A percentile compares a stretch with the other conserved stretches of the same genome.
These are phyloP conservation scores for Lodderomyces elongisporus DNA, from an alignment of 1,139 yeast genomes.

Conservation along the genomic window DNA sequence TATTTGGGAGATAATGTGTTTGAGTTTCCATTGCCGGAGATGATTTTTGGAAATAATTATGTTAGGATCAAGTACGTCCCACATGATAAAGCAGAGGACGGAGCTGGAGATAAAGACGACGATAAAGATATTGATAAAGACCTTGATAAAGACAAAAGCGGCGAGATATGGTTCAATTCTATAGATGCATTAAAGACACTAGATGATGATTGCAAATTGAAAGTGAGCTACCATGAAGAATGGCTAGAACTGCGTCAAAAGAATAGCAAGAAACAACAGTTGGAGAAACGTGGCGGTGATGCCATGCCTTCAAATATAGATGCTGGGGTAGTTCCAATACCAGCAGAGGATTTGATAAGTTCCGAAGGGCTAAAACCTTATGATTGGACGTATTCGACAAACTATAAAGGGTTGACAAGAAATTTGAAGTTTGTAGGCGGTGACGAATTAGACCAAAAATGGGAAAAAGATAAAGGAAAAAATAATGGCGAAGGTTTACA, in stretches of 20 bases:
- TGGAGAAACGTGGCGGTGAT: slow-evolving; percentile 3
- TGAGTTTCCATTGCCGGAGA: slow-evolving; percentile 87
- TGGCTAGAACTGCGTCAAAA: slow-evolving; percentile 69
- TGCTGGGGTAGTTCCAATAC: slow-evolving; percentile 13
- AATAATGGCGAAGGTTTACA: slow-evolving; percentile 14
- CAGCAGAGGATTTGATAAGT: slow-evolving; percentile 23
- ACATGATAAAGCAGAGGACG: slow-evolving; percentile 36
- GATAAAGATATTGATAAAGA: neutral
- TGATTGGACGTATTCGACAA: slow-evolving; percentile 94
- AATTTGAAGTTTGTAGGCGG: slow-evolving; percentile 9
- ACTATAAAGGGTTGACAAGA: slow-evolving; percentile 57
- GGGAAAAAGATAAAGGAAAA: too few species aligned
- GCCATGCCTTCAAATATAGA: neutral
- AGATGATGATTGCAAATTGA: slow-evolving; percentile 33
- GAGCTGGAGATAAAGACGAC: neutral
- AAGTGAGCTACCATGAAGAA: slow-evolving; percentile 82
- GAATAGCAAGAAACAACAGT: slow-evolving; percentile 1
- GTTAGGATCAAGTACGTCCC: slow-evolving; percentile 46
- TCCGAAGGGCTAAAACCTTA: slow-evolving; percentile 58
- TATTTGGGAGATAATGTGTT: slow-evolving; percentile 46
- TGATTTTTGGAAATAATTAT: slow-evolving; percentile 90
- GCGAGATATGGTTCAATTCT: slow-evolving; percentile 59
- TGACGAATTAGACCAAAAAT: slow-evolving; percentile 18
- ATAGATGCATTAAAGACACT: slow-evolving; percentile 75
- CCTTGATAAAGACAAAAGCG: slow-evolving; percentile 1